Percentiles rank a stretch among this genome's conserved stretches.
Evolutionary conservation across 345 rosid species (phyloP).

Genomic region (Nasturtium officinale): DNA sequence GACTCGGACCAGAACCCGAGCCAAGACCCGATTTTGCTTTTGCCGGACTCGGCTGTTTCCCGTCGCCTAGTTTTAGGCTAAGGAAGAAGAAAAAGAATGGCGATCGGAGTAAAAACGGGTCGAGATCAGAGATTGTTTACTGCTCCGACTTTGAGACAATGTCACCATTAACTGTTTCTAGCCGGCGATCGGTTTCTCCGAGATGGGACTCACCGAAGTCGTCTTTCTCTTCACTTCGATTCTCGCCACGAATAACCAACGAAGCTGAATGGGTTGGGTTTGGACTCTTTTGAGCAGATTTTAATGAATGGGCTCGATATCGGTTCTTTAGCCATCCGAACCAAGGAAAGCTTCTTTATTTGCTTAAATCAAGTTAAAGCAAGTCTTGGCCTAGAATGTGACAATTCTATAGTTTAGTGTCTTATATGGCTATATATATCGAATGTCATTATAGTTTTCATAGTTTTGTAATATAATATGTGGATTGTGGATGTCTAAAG

Average conservation of each 20-base stretch:
- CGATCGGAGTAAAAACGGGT: slow-evolving; percentile 25
- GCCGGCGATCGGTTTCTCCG: slow-evolving; percentile 60
- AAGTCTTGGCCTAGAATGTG: slow-evolving; percentile 7
- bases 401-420: slow-evolving; percentile 3
- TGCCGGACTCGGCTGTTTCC: slow-evolving; percentile 69
- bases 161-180: slow-evolving; percentile 63
- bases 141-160: slow-evolving; percentile 52
- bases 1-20: slow-evolving; percentile 47
- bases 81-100: slow-evolving; percentile 49
- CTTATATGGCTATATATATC: not conserved
- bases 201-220: slow-evolving; percentile 61
- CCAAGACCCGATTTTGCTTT: slow-evolving; percentile 1
- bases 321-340: slow-evolving; percentile 34
- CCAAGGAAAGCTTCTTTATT: not conserved
- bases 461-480: not conserved
- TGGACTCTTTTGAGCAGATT: slow-evolving; percentile 57
- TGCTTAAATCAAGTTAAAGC: slow-evolving; percentile 7
- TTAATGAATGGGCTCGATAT: not conserved
- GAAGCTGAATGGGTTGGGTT: slow-evolving; percentile 78
- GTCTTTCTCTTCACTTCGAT: slow-evolving; percentile 61
- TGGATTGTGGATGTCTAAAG: slow-evolving; percentile 9
- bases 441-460: not conserved
- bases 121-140: slow-evolving; percentile 42
- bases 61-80: slow-evolving; percentile 50
- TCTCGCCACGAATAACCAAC: slow-evolving; percentile 56